Percentiles rank a stretch among this genome's conserved stretches.
These are phyloP conservation scores for Tubosaeta brunneosetosa DNA, from an alignment of 768 basidiomycete species.

Conservation along the genomic window DNA sequence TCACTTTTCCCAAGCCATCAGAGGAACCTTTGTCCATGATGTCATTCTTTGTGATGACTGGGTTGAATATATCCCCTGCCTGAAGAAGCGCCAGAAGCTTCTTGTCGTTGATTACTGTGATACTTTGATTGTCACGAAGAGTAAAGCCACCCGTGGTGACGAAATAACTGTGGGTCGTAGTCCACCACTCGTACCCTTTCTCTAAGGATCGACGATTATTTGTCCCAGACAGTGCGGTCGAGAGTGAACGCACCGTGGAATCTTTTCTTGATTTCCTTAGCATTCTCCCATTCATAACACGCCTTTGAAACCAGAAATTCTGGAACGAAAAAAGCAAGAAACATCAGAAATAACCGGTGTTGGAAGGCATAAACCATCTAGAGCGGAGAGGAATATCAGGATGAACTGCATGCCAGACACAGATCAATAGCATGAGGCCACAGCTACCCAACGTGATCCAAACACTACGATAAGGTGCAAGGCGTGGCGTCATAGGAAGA, in stretches of 20 bases:
- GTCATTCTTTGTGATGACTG: neutral
- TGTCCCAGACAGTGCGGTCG: no score
- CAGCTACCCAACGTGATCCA: neutral
- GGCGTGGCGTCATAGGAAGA: neutral
- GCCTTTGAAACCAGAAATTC: neutral
- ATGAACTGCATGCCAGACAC: neutral
- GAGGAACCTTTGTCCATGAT: neutral
- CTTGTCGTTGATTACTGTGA: neutral
- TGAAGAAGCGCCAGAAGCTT: neutral
- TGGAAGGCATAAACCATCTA: neutral
- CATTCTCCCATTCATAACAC: neutral
- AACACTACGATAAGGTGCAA: neutral
- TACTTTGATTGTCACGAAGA: neutral
- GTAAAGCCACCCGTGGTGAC: neutral
- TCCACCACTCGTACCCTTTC: neutral
- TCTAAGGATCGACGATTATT: neutral
- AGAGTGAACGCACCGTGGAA: neutral
- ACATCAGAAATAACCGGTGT: neutral
- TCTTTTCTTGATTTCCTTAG: neutral
- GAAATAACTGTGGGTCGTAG: neutral
- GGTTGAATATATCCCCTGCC: neutral
- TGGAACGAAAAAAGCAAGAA: neutral
- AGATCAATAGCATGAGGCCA: neutral
- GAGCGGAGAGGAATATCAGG: neutral
- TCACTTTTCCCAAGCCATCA: neutral